A percentile compares a stretch with the other conserved stretches of the same genome.
Conservation (phyloP, 306 rosid genomes). For the Corylus avellana region DNA sequence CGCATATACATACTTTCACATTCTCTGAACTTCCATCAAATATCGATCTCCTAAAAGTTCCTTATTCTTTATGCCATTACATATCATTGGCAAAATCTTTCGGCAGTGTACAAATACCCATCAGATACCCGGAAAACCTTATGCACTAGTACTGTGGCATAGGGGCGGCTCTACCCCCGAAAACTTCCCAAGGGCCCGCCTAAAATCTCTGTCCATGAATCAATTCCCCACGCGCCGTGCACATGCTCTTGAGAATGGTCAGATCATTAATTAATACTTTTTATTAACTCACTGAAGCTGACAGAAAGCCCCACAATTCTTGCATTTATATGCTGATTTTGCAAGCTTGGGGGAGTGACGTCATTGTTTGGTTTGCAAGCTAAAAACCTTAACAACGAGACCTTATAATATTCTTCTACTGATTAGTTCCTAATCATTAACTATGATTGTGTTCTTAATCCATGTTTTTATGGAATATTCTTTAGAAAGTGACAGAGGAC, state of each 20-base stretch:
- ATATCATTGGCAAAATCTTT: conserved; percentile 43
- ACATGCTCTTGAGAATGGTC: neutral
- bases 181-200: conserved; percentile 31
- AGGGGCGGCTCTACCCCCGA: conserved; percentile 11
- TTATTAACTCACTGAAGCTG: neutral
- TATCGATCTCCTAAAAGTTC: conserved; percentile 21
- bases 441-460: conserved; percentile 17
- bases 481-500: conserved; percentile 23
- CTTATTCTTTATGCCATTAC: conserved; percentile 22
- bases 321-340: no score
- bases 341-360: no score
- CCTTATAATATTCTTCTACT: no score
- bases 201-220: conserved; percentile 26
- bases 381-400: no score
- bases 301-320: neutral
- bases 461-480: conserved; percentile 44
- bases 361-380: no score
- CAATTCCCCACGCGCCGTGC: conserved; percentile 14
- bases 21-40: conserved; percentile 31
- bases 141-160: neutral
- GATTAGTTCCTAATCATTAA: neutral
- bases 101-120: conserved; percentile 20
- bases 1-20: neutral
- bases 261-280: neutral
- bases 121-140: conserved; percentile 28